A percentile compares a stretch with the other conserved stretches of the same genome.
phyloP scores from a whole-genome alignment of 2,329 filamentous ascomycete genomes.

The Colletotrichum viniferum region DNA sequence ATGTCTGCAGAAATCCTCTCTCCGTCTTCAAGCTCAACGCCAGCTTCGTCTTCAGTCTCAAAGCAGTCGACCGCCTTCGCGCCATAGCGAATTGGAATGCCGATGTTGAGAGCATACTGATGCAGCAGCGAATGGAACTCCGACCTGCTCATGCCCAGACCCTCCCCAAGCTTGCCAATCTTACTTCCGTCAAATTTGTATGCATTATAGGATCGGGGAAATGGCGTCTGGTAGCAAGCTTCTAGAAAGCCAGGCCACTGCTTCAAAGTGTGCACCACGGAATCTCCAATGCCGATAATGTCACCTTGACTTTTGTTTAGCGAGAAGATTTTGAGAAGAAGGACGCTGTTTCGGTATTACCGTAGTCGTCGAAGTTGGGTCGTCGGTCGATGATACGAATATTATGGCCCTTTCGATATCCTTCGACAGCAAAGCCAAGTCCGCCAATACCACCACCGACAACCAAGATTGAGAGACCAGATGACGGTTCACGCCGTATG shows the following conservation, averaged over 20 bases:
- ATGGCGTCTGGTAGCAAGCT: neutral
- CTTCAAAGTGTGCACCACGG: neutral
- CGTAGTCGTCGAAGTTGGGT: neutral
- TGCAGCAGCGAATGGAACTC: neutral
- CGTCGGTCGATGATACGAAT: slow-evolving; percentile 4
- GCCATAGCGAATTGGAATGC: neutral
- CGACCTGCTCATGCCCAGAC: neutral
- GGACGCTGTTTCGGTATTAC: neutral
- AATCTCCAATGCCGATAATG: neutral
- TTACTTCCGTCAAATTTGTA: neutral
- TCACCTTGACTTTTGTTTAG: neutral
- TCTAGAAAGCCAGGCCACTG: neutral
- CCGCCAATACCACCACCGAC: slow-evolving; percentile 1
- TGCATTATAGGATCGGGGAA: neutral
- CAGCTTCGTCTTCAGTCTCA: neutral
- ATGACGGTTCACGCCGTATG: neutral
- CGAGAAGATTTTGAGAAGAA: neutral
- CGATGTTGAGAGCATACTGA: neutral
- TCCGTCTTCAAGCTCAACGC: neutral
- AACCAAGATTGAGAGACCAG: neutral
- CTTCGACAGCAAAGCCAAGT: slow-evolving; percentile 13
- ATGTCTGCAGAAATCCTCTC: neutral
- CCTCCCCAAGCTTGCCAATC: neutral
- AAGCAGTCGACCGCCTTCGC: neutral
- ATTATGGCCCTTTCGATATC: slow-evolving; percentile 8